Percentiles rank a stretch among this genome's conserved stretches.
phyloP scores from a whole-genome alignment of 169 alveolate genomes.

The Plasmodium berghei region DNA sequence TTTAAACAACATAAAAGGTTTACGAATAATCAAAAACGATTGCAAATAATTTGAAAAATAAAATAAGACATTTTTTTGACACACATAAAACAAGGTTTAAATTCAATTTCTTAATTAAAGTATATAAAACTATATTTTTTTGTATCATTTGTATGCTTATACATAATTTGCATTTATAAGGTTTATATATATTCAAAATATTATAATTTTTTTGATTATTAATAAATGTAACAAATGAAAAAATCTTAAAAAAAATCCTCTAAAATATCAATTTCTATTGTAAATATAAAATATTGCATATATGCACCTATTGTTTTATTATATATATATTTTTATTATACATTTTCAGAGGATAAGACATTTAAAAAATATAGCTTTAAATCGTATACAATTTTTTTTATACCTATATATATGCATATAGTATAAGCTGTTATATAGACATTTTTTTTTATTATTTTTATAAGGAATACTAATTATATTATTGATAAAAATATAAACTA shows the following conservation, averaged over 20 bases:
- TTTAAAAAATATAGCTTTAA: slow-evolving; percentile 12
- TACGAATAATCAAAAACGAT: slow-evolving; percentile 1
- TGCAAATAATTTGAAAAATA: slow-evolving; percentile 18
- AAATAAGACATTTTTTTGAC: slow-evolving; percentile 13
- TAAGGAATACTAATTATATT: no score
- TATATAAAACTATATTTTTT: neutral
- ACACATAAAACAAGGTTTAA: slow-evolving; percentile 1
- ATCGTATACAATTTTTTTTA: slow-evolving; percentile 16
- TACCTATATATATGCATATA: no score
- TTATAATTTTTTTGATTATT: neutral
- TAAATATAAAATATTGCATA: slow-evolving; percentile 12
- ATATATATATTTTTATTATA: neutral
- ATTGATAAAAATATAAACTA: no score
- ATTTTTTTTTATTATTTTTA: no score
- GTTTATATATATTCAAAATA: neutral
- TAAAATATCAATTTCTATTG: slow-evolving; percentile 13
- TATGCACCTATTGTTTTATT: slow-evolving; percentile 26
- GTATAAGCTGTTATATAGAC: no score
- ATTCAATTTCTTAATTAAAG: slow-evolving; percentile 9
- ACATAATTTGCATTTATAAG: no score
- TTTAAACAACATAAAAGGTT: slow-evolving; percentile 14
- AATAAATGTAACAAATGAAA: slow-evolving; percentile 15
- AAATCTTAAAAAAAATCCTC: neutral
- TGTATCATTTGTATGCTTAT: no score
- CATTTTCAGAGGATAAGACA: slow-evolving; percentile 6